Evolutionary conservation across 139 green algal genomes (phyloP).

Genomic region (Chlorella sp.): DNA sequence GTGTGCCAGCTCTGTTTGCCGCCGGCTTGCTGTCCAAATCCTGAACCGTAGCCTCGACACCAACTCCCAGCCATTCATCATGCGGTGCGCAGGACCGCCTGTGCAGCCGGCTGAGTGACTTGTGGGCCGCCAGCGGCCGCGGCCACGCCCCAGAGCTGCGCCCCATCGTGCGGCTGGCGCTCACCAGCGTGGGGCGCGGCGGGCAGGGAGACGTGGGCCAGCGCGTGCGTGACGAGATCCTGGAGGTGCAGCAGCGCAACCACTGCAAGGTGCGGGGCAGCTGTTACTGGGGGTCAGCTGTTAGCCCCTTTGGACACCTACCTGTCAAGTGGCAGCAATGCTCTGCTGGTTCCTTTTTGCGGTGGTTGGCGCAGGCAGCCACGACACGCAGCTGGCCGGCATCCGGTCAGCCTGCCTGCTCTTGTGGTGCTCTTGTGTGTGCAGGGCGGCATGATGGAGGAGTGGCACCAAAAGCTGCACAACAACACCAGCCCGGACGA

Average conservation of each 20-base stretch:
- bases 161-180: slow-evolving; percentile 25
- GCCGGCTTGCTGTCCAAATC: not conserved
- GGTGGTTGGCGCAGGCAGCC: too few species aligned
- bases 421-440: not conserved
- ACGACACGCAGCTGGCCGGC: too few species aligned
- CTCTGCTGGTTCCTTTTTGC: too few species aligned
- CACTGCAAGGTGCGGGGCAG: slow-evolving; percentile 49
- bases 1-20: not conserved
- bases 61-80: too few species aligned
- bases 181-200: slow-evolving; percentile 52
- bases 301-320: too few species aligned
- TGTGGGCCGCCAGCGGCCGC: slow-evolving; percentile 8
- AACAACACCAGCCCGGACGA: slow-evolving; percentile 81
- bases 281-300: too few species aligned
- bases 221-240: slow-evolving; percentile 69
- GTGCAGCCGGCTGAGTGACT: slow-evolving; percentile 4
- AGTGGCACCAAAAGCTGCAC: slow-evolving; percentile 87
- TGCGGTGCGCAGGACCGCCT: slow-evolving; percentile 5
- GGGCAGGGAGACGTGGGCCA: slow-evolving; percentile 61
- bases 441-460: slow-evolving; percentile 65
- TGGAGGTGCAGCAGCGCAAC: slow-evolving; percentile 55
- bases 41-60: too few species aligned
- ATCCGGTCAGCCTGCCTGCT: too few species aligned
- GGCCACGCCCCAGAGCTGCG: slow-evolving; percentile 9
- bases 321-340: too few species aligned